These are phyloP conservation scores for Allium sativum DNA, from an alignment of 106 monocot species.

Conservation along the genomic window DNA sequence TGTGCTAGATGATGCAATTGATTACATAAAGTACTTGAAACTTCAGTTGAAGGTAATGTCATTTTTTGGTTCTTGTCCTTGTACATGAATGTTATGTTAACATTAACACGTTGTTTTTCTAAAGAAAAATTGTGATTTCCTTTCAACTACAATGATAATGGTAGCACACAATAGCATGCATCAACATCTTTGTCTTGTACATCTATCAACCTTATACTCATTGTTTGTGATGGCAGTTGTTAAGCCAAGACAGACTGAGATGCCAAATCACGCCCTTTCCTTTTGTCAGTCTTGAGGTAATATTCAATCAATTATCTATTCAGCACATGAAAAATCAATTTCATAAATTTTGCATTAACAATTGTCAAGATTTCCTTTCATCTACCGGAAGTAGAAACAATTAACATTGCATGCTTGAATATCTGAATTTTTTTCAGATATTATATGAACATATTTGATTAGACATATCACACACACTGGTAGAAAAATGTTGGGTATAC, in stretches of 20 bases:
- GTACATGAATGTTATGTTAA: neutral
- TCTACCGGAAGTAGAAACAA: neutral
- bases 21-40: conserved; percentile 54
- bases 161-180: neutral
- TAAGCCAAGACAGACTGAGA: conserved; percentile 26
- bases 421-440: neutral
- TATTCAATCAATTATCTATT: neutral
- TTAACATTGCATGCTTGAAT: neutral
- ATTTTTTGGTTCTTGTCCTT: neutral
- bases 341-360: neutral
- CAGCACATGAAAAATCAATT: neutral
- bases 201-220: neutral
- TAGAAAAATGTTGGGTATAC: too few relatives aligned
- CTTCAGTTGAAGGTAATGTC: conserved; percentile 27
- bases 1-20: conserved; percentile 33
- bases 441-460: too few relatives aligned
- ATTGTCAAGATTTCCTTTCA: neutral
- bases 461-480: too few relatives aligned
- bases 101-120: neutral
- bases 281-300: conserved; percentile 37
- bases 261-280: conserved; percentile 23
- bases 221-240: conserved; percentile 12
- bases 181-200: neutral
- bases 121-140: too few relatives aligned
- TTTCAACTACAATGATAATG: neutral